These are phyloP conservation scores for Cercospora sojina DNA, from an alignment of 2,329 filamentous ascomycete species.

Conservation along the genomic window DNA sequence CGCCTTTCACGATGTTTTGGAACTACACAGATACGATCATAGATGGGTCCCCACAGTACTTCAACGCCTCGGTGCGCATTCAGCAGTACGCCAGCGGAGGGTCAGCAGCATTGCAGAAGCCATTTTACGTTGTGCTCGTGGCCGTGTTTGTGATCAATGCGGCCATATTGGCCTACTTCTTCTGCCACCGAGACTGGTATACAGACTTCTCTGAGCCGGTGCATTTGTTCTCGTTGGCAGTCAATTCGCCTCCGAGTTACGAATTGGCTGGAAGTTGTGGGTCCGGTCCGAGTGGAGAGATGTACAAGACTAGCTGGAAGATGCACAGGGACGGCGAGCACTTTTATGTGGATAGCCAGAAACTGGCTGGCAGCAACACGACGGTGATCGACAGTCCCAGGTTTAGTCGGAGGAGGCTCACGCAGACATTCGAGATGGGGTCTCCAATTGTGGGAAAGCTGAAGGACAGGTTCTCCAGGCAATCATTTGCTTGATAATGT, in stretches of 20 bases:
- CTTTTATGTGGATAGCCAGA: slow-evolving; percentile 53
- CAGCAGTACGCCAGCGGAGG: slow-evolving; percentile 72
- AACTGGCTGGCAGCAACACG: slow-evolving; percentile 18
- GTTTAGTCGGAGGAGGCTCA: slow-evolving; percentile 27
- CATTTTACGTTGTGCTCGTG: slow-evolving; percentile 66
- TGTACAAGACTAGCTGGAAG: slow-evolving; percentile 49
- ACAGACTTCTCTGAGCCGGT: slow-evolving; percentile 78
- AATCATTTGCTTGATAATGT: not conserved
- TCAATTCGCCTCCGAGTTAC: slow-evolving; percentile 61
- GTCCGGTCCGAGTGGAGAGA: slow-evolving; percentile 52
- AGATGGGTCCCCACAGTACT: slow-evolving; percentile 54
- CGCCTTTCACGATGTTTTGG: slow-evolving; percentile 58
- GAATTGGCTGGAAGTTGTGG: slow-evolving; percentile 58
- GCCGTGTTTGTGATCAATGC: slow-evolving; percentile 67
- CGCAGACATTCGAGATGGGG: slow-evolving; percentile 37
- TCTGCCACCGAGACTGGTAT: slow-evolving; percentile 61
- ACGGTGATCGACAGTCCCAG: slow-evolving; percentile 24
- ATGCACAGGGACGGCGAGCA: slow-evolving; percentile 47
- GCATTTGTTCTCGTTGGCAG: slow-evolving; percentile 28
- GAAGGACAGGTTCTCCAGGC: slow-evolving; percentile 15
- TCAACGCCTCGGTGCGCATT: slow-evolving; percentile 62
- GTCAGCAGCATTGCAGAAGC: slow-evolving; percentile 57
- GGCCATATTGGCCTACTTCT: slow-evolving; percentile 63
- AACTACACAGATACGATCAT: slow-evolving; percentile 38
- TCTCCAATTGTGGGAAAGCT: slow-evolving; percentile 34